Base-by-base conservation (phyloP, 2,329 filamentous ascomycete species). In the Aspergillus costaricaensis region DNA sequence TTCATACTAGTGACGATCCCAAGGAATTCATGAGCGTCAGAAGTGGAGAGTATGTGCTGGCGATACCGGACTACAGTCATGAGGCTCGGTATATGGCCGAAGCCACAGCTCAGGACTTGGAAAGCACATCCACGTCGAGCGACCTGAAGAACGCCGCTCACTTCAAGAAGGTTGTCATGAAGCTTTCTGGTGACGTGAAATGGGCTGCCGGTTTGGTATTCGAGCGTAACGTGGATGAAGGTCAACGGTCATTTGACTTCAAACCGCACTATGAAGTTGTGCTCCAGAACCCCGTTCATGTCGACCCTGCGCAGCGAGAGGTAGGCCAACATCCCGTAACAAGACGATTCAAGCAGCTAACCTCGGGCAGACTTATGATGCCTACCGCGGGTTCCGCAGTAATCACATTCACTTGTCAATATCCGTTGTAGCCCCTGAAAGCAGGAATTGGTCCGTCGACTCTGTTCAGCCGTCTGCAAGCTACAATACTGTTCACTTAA, bases 101-200 rank as follows among this genome's bases (percentile, higher is more conserved):
- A 55, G 69, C 69, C 30, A 80, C 80, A 19, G 65, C 72, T 6
- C 73, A 79, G 55, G 85, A 88, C 56, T 80, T 83, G 50, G 86
- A 87, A 55, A 89, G 83, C 66, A 80, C 87, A 32, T 80, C 85
- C 2, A 86, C 83, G 54, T 85, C 86, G 14, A 89, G 87, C 61
- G 88, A 84, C 66, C 59, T 85, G 70, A 91, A 87, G 68, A 86
- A 89, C 38, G 87, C 89, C 2, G 90, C 92, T n/a, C 83, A 88
- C 0, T 99, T 99, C 83, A 96, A 96, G 77, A 99, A 99, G 77
- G 95, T 98, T 3, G 87, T 96, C 55, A 98, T 99, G 94, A 99
- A 99, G 77, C 83, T 99, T 12, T 98, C 95, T 3, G 95, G 95
- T 14, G 96, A 95, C 71, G 95, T 99, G 0, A 90, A 92, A 75